Percentiles rank a stretch among this genome's conserved stretches.
Conservation (phyloP, 768 basidiomycete genomes). For the Suillus placidus region DNA sequence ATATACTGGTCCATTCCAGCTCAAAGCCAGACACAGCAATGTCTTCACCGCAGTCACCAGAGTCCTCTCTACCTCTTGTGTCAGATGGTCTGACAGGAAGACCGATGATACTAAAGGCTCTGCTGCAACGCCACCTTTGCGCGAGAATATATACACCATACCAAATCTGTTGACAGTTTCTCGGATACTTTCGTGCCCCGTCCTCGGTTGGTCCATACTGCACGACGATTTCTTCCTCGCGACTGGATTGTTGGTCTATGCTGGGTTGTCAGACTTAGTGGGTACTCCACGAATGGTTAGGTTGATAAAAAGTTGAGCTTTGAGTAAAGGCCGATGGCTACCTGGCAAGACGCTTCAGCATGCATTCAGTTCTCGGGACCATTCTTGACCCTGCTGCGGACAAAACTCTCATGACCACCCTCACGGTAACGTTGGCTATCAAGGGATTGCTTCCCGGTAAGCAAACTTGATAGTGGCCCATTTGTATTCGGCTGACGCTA, state of each 20-base stretch:
- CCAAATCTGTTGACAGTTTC: constrained; percentile 90
- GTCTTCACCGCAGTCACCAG: neutral
- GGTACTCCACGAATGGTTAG: constrained; percentile 31
- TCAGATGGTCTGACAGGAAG: constrained; percentile 13
- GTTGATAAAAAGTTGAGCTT: constrained; percentile 10
- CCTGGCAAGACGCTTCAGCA: constrained; percentile 83
- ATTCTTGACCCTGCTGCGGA: constrained; percentile 98
- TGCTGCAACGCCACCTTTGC: constrained; percentile 39
- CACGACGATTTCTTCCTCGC: constrained; percentile 80
- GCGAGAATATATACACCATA: constrained; percentile 92
- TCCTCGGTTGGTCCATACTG: constrained; percentile 89
- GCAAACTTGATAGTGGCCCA: constrained; percentile 26
- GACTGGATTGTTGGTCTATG: constrained; percentile 82
- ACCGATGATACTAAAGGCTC: constrained; percentile 8
- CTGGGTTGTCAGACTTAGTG: constrained; percentile 92
- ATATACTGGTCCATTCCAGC: neutral
- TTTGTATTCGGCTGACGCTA: neutral
- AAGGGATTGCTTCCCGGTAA: constrained; percentile 82
- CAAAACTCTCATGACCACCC: constrained; percentile 92
- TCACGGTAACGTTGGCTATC: constrained; percentile 84
- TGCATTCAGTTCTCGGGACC: constrained; percentile 90
- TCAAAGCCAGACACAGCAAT: neutral
- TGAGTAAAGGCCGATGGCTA: constrained; percentile 81
- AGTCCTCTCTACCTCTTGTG: neutral
- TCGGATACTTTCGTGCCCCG: constrained; percentile 85